Evolutionary conservation across 2,329 filamentous ascomycete genomes (phyloP), one percentile per base, ranked within the genome.

Genomic region (Gnomoniopsis smithogilvyi): DNA sequence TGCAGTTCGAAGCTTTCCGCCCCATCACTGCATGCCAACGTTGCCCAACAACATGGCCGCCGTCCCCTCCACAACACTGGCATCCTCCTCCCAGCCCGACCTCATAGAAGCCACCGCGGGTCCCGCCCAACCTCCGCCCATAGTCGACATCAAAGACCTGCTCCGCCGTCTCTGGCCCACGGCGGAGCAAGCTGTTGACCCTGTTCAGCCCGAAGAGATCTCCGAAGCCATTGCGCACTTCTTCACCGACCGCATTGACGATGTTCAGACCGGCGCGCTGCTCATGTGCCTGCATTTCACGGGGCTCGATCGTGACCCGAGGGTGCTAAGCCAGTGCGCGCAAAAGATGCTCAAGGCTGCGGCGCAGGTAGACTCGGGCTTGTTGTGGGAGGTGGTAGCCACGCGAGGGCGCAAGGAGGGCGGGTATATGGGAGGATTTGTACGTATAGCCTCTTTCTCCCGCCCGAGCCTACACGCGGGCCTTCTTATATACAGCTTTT

Each of bases 251-350:
- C 86, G 87, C 65, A 80, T 98, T 19, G 94, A 91, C n/a, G 88
- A 91, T 43, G 90, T 93, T 10, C 95, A 98, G 73, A 90, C 90
- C 1, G 90, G 91, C 56, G 90, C 93, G 43, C 80, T 99, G 58
- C 80, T 98, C 54, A 97, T 95, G 69, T 90, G 92, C 56, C 80
- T 99, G 49, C 94, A 97, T 76, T 97, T 96, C 66, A 96, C 92
- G 1, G 87, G 88, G 60, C 85, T 92, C 72, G 95, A 98, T 73
- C 85, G 89, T 64, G 85, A 89, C 64, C 85, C 93, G 26, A 90
- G 95, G 69, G 91, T 99, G 45, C 85, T 99, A 65, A 90, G 91
- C 57, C 88, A 88, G 76, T 94, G 92, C 66, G 93, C 94, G 4
- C 79, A 83, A 49, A 87, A 86, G 55, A 98, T 99, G 94, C 84